phyloP scores from a whole-genome alignment of 345 rosid genomes.

The Raphanus raphanistrum region DNA sequence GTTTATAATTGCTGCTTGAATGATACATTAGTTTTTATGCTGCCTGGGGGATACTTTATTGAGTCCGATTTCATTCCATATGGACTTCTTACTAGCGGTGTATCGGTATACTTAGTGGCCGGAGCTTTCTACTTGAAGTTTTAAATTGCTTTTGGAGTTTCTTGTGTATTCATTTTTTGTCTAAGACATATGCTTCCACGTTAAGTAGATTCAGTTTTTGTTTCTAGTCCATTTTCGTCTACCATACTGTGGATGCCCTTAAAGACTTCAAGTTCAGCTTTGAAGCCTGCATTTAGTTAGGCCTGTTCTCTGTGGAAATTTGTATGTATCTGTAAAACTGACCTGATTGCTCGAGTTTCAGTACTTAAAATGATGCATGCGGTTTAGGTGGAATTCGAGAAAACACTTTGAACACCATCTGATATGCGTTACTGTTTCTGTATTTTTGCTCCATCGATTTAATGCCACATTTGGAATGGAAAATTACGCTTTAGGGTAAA shows the following conservation, averaged over 20 bases:
- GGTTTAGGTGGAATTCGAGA: background rate
- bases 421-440: background rate
- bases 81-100: too few species aligned
- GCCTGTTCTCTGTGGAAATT: too few species aligned
- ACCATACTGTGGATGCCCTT: too few species aligned
- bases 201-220: background rate
- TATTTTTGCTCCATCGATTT: background rate
- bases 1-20: background rate
- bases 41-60: background rate
- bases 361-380: slow-evolving; percentile 19
- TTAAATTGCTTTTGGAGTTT: too few species aligned
- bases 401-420: background rate
- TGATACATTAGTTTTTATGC: background rate
- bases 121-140: background rate
- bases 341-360: background rate
- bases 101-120: background rate
- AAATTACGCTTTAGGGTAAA: background rate
- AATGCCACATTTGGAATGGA: background rate
- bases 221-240: too few species aligned
- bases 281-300: too few species aligned
- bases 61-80: slow-evolving; percentile 9
- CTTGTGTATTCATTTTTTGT: background rate
- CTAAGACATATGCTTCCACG: background rate
- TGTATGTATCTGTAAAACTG: background rate
- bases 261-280: too few species aligned